Base-by-base conservation (phyloP, 2,329 filamentous ascomycete species). In the Colletotrichum costaricense region DNA sequence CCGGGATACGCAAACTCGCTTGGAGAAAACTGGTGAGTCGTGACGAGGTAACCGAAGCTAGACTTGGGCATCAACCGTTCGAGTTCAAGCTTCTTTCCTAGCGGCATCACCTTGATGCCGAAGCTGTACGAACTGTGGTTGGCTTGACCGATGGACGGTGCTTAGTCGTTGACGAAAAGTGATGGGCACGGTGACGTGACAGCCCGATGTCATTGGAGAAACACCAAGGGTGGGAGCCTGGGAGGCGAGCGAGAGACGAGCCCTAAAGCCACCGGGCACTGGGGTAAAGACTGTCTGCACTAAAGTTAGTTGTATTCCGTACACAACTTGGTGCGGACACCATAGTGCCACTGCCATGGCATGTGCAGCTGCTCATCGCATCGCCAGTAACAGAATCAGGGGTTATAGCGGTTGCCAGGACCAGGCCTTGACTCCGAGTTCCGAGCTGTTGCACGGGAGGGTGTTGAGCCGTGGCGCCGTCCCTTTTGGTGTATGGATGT, bases 41-140 rank as follows among this genome's bases (percentile, higher is more conserved):
- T 22, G 38, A 52, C n/a, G 26, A 62, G 59, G 60, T 62, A 56
- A 38, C 46, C 55, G 60, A 56, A 26, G 24, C 59, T 59, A 49
- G 54, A n/a, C 16, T 68, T 42, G 57, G 19, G 14, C n/a, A 63
- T 54, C 54, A 64, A 52, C 28, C 24, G 38, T 28, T 42, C 62
- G 59, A 69, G 59, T 56, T 69, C 59, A 73, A 73, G 62, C 67
- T 73, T 73, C 67, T 70, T 73, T 73, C 35, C 57, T 69, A 69
- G 65, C 35, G 69, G 64, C 54, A 69, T 67, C 19, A 52, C 65
- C 60, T 60, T 55, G 69, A 68, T 22, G 46, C 65, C 4, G 35
- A 12, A 38, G 35, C 30, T 46, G 38, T 28, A 12, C 33, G 33
- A 11, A 35, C 4, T 35, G 63, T 58, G 49, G 52, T 30, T 54